Evolutionary conservation across 1,284 basidiomycete species (phyloP).

Genomic region (Irpex lacteus): DNA sequence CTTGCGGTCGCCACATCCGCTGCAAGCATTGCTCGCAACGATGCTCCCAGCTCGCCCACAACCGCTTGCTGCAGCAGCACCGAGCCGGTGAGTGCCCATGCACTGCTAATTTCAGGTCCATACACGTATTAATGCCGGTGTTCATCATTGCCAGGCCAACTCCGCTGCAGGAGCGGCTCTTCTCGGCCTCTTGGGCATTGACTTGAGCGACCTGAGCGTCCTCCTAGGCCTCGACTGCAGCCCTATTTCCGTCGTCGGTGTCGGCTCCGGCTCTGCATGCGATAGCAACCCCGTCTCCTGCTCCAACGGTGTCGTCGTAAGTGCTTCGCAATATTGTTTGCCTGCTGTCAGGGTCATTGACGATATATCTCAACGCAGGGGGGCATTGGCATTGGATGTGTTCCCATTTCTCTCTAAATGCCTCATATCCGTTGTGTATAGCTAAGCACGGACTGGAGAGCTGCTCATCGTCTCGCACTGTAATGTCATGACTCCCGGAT

Average conservation of each 20-base stretch:
- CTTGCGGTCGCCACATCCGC: conserved; percentile 15
- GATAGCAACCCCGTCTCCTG: conserved; percentile 7
- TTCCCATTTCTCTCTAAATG: conserved; percentile 7
- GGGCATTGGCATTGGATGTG: conserved; percentile 11
- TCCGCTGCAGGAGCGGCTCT: background rate
- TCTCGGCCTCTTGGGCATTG: conserved; percentile 1
- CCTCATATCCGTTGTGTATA: background rate
- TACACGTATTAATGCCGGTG: background rate
- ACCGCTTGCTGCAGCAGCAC: conserved; percentile 9
- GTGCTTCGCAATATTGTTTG: background rate
- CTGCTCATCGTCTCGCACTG: background rate
- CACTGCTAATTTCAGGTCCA: background rate
- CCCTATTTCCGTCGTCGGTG: conserved; percentile 12
- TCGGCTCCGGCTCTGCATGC: conserved; percentile 10
- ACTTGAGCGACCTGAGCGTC: conserved; percentile 2
- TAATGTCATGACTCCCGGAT: background rate
- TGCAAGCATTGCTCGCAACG: conserved; percentile 1
- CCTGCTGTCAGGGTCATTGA: background rate
- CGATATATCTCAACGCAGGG: background rate
- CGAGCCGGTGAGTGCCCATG: background rate
- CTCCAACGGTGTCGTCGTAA: conserved; percentile 12
- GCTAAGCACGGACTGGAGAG: background rate
- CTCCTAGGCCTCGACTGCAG: conserved; percentile 10
- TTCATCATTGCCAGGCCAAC: conserved; percentile 1
- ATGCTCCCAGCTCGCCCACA: no score